Conservation (phyloP, 768 basidiomycete species). For the Xanthoconium stramineum region DNA sequence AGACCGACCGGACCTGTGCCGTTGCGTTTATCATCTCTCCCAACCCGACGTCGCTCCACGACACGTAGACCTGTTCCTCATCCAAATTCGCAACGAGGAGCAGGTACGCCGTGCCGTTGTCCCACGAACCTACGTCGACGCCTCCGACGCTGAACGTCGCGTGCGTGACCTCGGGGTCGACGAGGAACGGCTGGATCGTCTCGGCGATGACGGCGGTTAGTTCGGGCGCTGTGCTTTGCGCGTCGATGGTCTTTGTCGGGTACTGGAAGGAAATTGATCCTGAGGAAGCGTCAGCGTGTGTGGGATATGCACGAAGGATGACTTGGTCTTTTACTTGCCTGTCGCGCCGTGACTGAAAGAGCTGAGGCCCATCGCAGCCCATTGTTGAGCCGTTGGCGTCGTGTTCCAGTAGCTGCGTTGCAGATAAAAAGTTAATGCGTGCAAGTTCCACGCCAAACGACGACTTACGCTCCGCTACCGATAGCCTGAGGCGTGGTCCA, state of each 20-base stretch:
- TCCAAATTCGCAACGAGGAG: slow-evolving; percentile 19
- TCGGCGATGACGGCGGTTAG: slow-evolving; percentile 3
- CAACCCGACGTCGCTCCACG: slow-evolving; percentile 21
- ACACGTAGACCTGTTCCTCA: not conserved
- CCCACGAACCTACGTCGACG: slow-evolving; percentile 25
- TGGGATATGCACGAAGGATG: no score
- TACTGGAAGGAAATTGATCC: slow-evolving; percentile 30
- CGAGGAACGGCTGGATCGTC: slow-evolving; percentile 23
- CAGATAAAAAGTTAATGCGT: not conserved
- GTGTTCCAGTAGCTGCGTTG: slow-evolving; percentile 26
- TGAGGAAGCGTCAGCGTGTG: not conserved
- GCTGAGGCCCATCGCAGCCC: slow-evolving; percentile 22
- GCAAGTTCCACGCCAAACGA: no score
- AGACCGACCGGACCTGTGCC: slow-evolving; percentile 16
- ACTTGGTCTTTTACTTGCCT: slow-evolving; percentile 5
- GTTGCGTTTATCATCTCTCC: slow-evolving; percentile 11
- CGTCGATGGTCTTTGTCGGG: slow-evolving; percentile 19
- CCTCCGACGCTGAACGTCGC: slow-evolving; percentile 11
- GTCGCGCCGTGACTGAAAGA: slow-evolving; percentile 28
- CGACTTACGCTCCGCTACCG: slow-evolving; percentile 44
- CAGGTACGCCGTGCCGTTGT: slow-evolving; percentile 22
- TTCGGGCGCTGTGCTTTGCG: slow-evolving; percentile 13
- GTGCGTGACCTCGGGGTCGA: slow-evolving; percentile 4
- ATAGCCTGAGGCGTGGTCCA: slow-evolving; percentile 82
- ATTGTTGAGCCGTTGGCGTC: slow-evolving; percentile 28